Conservation (phyloP, 1,139 yeast species). For the Candida sp. region DNA sequence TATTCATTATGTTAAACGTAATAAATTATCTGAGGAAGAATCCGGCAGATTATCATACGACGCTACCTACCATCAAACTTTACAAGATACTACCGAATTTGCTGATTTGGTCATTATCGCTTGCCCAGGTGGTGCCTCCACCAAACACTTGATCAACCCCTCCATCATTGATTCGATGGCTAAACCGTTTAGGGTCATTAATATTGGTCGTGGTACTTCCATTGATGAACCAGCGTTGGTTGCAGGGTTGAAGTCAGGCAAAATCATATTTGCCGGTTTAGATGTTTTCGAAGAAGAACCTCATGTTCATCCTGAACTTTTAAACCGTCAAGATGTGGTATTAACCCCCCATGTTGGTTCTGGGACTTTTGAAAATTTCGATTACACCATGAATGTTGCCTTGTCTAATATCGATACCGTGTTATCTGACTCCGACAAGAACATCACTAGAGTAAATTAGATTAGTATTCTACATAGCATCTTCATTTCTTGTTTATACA, state of each 20-base stretch:
- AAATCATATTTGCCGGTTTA: conserved; percentile 69
- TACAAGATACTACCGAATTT: conserved; percentile 28
- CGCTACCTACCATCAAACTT: conserved; percentile 37
- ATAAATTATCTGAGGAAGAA: conserved; percentile 34
- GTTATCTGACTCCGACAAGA: conserved; percentile 23
- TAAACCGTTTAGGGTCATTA: conserved; percentile 61
- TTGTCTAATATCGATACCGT: conserved; percentile 44
- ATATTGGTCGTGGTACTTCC: conserved; percentile 74
- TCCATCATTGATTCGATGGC: conserved; percentile 43
- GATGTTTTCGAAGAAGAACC: conserved; percentile 82
- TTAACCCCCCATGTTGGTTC: conserved; percentile 79
- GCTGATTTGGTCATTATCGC: conserved; percentile 65
- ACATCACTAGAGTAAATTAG: conserved; percentile 35
- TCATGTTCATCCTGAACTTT: conserved; percentile 45
- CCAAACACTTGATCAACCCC: conserved; percentile 52
- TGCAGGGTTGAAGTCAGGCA: conserved; percentile 63
- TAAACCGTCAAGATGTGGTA: conserved; percentile 61
- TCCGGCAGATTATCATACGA: conserved; percentile 39
- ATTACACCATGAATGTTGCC: conserved; percentile 45
- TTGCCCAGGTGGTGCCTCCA: conserved; percentile 63
- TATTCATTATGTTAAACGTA: conserved; percentile 59
- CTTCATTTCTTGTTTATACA: not conserved
- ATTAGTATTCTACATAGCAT: not conserved
- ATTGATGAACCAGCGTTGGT: conserved; percentile 75
- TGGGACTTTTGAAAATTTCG: conserved; percentile 53